Evolutionary conservation across 2,329 filamentous ascomycete species (phyloP), one percentile per base, ranked within the genome.

Genomic region (Fonsecaea multimorphosa): DNA sequence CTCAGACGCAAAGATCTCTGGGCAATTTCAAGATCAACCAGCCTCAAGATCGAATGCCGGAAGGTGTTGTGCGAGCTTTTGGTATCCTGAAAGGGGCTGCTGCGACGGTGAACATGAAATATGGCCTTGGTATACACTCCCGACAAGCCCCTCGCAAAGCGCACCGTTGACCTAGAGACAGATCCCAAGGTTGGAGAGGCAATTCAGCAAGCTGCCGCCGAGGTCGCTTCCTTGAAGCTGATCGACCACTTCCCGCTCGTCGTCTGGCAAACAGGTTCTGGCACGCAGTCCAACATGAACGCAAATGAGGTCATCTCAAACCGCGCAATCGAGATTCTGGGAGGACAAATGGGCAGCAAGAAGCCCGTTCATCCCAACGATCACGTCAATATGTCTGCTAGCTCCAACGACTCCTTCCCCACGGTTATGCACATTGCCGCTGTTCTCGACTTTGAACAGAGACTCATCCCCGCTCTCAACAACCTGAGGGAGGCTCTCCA

Each of bases 251-350:
- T 99, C 83, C 95, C 95, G 71, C 91, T 98, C 68, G 94, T 98
- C 64, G 94, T 99, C 77, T 99, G 95, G 95, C 95, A 99, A 85
- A 99, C 95, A 61, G 95, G 95, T 70, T 98, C 95, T 58, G 95
- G 95, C 77, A 98, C 95, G 32, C 95, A 98, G 85, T 97, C 93
- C 80, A 98, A 97, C 88, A 98, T 98, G 95, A 99, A 99, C 84
- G 93, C 94, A 78, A 99, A 99, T 84, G 95, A 99, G 81, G 95
- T 99, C 81, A 98, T 99, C 81, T 97, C 94, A 71, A 99, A 98
- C 87, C 92, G 95, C 72, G 95, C 95, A 71, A 98, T 98, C 80
- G 94, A 98, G 85, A 96, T 98, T 70, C 86, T 98, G 61, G 95
- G 95, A 73, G 95, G 95, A 74, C 86, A 86, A 72, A 97, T 93